These are phyloP conservation scores for Pichia cephalocereana DNA, from an alignment of 805 yeast genomes.

Conservation along the genomic window DNA sequence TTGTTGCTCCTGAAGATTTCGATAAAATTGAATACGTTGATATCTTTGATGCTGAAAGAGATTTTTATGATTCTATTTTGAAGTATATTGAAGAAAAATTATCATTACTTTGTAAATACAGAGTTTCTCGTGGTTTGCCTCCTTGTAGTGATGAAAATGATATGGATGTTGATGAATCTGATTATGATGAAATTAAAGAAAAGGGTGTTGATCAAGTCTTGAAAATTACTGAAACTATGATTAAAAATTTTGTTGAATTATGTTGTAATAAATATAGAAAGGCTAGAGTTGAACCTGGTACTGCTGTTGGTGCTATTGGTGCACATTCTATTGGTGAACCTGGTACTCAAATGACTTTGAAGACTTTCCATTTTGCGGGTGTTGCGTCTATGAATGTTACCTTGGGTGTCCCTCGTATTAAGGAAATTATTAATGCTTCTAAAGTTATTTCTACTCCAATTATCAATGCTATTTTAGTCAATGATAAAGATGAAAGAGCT, in stretches of 20 bases:
- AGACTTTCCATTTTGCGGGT: slow-evolving; percentile 85
- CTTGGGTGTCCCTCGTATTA: slow-evolving; percentile 98
- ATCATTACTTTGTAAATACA: slow-evolving; percentile 40
- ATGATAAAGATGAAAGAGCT: slow-evolving; percentile 91
- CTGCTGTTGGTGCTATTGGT: slow-evolving; percentile 99
- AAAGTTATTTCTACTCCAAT: slow-evolving; percentile 94
- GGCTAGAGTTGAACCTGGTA: slow-evolving; percentile 96
- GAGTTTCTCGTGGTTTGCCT: slow-evolving; percentile 42
- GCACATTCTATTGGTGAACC: slow-evolving; percentile 99
- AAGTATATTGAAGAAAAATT: slow-evolving; percentile 55
- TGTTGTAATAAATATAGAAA: slow-evolving; percentile 75
- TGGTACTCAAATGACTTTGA: slow-evolving; percentile 96
- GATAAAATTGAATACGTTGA: slow-evolving; percentile 61
- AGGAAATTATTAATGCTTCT: slow-evolving; percentile 96
- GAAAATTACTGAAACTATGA: slow-evolving; percentile 53
- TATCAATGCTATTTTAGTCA: slow-evolving; percentile 87
- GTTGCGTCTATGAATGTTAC: slow-evolving; percentile 99
- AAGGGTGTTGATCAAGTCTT: slow-evolving; percentile 52
- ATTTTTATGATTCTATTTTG: slow-evolving; percentile 68
- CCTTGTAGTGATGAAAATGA: slow-evolving; percentile 33
- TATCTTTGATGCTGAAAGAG: slow-evolving; percentile 80
- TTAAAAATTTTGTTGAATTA: slow-evolving; percentile 59
- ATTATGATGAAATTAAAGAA: slow-evolving; percentile 20
- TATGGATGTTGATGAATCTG: slow-evolving; percentile 11
- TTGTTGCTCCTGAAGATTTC: slow-evolving; percentile 34